A percentile compares a stretch with the other conserved stretches of the same genome.
Conservation (phyloP, 2,329 filamentous ascomycete genomes). For the Diaporthe velutina region DNA sequence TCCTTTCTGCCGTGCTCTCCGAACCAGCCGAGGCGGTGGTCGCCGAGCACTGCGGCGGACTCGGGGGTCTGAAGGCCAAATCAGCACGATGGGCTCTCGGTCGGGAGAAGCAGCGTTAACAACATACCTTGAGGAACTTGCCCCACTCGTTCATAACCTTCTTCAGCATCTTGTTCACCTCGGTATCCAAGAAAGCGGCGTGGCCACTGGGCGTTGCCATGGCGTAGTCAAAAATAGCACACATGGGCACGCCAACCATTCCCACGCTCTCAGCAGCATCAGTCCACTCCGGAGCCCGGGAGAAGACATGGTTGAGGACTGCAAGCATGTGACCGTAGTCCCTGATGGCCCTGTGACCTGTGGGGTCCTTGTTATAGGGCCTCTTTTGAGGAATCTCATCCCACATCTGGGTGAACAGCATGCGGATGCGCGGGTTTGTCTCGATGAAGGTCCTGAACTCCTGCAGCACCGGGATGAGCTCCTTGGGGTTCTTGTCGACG, state of each 20-base stretch:
- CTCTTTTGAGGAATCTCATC: constrained; percentile 72
- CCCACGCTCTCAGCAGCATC: constrained; percentile 64
- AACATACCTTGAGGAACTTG: constrained; percentile 60
- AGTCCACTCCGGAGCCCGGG: constrained; percentile 65
- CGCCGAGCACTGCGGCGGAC: constrained; percentile 65
- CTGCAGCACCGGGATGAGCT: constrained; percentile 70
- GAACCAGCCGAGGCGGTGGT: constrained; percentile 66
- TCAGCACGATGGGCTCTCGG: background rate
- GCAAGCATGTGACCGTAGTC: constrained; percentile 76
- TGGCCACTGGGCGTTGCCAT: constrained; percentile 68
- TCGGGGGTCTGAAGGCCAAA: constrained; percentile 55
- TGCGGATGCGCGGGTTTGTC: constrained; percentile 71
- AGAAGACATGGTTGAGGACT: constrained; percentile 72
- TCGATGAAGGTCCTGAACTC: constrained; percentile 79
- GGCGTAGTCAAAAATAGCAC: constrained; percentile 67
- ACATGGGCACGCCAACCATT: constrained; percentile 67
- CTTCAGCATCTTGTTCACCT: constrained; percentile 66
- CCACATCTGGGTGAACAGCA: constrained; percentile 78
- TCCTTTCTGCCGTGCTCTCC: constrained; percentile 61
- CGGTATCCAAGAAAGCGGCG: constrained; percentile 67
- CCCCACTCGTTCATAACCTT: constrained; percentile 71
- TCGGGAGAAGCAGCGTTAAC: too few species aligned
- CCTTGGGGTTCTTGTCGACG: constrained; percentile 63
- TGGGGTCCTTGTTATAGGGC: constrained; percentile 72
- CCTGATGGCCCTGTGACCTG: constrained; percentile 72